Conservation (phyloP, 257 asterid genomes). For the Solanum arcanum region DNA sequence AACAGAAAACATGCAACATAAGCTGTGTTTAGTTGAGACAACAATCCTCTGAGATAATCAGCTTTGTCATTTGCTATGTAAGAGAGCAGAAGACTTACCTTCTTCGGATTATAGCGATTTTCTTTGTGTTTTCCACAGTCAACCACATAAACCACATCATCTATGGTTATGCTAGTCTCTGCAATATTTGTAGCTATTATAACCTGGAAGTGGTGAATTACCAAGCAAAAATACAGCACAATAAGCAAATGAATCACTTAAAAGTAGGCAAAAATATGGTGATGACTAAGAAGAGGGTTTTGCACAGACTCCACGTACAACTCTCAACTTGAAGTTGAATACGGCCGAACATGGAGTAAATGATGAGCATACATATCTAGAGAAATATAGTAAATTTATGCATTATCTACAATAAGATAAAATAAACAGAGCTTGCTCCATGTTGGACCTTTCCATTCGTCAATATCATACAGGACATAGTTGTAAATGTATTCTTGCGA, state of each 20-base stretch:
- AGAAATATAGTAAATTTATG: not conserved
- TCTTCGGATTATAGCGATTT: constrained; percentile 83
- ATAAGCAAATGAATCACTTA: not conserved
- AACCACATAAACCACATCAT: constrained; percentile 88
- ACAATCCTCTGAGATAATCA: not conserved
- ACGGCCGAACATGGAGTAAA: not conserved
- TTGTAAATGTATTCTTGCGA: not conserved
- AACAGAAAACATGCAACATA: not conserved
- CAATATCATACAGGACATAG: not conserved
- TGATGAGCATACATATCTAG: not conserved
- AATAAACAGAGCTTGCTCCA: not conserved
- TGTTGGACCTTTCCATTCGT: not conserved
- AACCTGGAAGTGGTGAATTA: constrained; percentile 39
- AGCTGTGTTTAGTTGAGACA: not conserved
- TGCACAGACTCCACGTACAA: not conserved
- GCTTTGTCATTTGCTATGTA: not conserved
- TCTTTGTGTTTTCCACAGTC: constrained; percentile 97
- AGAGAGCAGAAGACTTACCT: constrained; percentile 32
- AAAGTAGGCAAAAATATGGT: not conserved
- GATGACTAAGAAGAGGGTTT: not conserved
- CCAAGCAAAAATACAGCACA: not conserved
- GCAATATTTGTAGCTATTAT: constrained; percentile 95
- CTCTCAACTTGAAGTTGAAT: not conserved
- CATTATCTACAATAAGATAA: not conserved
- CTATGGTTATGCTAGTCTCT: constrained; percentile 96